phyloP scores from a whole-genome alignment of 2,329 filamentous ascomycete genomes.

The Verticillium zaregamsianum region DNA sequence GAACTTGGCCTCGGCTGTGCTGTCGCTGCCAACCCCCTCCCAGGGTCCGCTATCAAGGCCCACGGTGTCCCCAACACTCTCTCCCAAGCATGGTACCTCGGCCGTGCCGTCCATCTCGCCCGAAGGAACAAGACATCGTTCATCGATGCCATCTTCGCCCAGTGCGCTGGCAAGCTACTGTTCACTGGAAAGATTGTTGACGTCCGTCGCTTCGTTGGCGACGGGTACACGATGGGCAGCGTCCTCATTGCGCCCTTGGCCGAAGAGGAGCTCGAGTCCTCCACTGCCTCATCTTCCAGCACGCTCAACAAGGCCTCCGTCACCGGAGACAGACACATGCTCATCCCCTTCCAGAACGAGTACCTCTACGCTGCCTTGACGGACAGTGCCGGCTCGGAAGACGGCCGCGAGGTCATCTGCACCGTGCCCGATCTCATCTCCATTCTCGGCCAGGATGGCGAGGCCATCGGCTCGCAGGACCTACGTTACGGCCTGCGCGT shows the following conservation, averaged over 20 bases:
- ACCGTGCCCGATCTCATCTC: conserved; percentile 33
- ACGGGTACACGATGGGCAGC: conserved; percentile 36
- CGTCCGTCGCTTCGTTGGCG: conserved; percentile 30
- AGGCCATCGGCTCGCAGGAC: conserved; percentile 45
- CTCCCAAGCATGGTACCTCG: conserved; percentile 29
- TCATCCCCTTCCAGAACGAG: conserved; percentile 39
- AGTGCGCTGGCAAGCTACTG: conserved; percentile 28
- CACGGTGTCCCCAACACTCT: conserved; percentile 27
- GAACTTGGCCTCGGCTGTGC: conserved; percentile 34
- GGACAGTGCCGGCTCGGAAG: conserved; percentile 23
- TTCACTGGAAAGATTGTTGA: conserved; percentile 36
- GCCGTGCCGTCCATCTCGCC: conserved; percentile 24
- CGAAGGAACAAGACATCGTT: conserved; percentile 21
- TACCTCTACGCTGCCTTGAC: conserved; percentile 31
- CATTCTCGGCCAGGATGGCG: conserved; percentile 36
- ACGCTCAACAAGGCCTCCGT: conserved; percentile 8
- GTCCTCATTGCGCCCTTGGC: conserved; percentile 25
- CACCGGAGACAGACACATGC: conserved; percentile 22
- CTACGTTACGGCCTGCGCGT: conserved; percentile 47
- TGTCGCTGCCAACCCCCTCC: conserved; percentile 27
- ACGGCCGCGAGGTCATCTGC: conserved; percentile 24
- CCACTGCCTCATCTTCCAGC: conserved; percentile 5
- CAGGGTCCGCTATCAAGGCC: conserved; percentile 26
- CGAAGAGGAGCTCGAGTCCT: conserved; percentile 21
- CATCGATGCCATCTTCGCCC: conserved; percentile 19